Conservation (phyloP, 805 yeast genomes). For the Monosporozyma servazzii region DNA sequence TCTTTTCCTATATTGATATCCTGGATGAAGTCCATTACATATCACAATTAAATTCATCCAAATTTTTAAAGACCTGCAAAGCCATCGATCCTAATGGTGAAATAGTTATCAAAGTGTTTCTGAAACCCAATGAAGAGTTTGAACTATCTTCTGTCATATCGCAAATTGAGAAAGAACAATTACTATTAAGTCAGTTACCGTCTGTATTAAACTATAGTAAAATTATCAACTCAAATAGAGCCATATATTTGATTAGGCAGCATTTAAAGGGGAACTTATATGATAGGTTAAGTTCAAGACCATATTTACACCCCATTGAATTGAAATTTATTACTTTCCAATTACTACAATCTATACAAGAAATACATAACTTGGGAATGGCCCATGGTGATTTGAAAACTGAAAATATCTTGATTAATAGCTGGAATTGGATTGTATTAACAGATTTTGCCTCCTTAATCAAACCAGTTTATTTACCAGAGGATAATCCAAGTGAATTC, state of each 20-base stretch:
- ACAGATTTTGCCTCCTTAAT: constrained; percentile 69
- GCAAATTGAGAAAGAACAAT: constrained; percentile 28
- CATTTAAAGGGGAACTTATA: constrained; percentile 70
- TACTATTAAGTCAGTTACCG: constrained; percentile 39
- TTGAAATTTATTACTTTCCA: constrained; percentile 81
- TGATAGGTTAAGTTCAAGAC: constrained; percentile 79
- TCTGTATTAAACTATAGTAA: constrained; percentile 65
- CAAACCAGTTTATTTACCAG: constrained; percentile 82
- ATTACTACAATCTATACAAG: constrained; percentile 50
- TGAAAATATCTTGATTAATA: constrained; percentile 77
- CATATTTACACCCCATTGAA: constrained; percentile 74
- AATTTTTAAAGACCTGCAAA: constrained; percentile 78
- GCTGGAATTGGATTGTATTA: constrained; percentile 80
- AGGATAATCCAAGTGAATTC: constrained; percentile 86
- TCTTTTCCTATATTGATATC: constrained; percentile 81
- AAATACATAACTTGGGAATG: constrained; percentile 53
- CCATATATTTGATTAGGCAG: constrained; percentile 84
- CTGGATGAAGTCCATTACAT: constrained; percentile 67
- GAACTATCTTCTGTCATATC: constrained; percentile 21
- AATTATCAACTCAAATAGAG: constrained; percentile 80
- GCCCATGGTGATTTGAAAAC: constrained; percentile 88
- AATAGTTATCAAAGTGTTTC: constrained; percentile 69
- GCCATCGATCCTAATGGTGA: constrained; percentile 68
- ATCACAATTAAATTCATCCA: constrained; percentile 64
- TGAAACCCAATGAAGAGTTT: constrained; percentile 48